A percentile compares a stretch with the other conserved stretches of the same genome.
These are phyloP conservation scores for Ceratobasidium sp. DNA, from an alignment of 1,284 basidiomycete genomes.

Conservation along the genomic window DNA sequence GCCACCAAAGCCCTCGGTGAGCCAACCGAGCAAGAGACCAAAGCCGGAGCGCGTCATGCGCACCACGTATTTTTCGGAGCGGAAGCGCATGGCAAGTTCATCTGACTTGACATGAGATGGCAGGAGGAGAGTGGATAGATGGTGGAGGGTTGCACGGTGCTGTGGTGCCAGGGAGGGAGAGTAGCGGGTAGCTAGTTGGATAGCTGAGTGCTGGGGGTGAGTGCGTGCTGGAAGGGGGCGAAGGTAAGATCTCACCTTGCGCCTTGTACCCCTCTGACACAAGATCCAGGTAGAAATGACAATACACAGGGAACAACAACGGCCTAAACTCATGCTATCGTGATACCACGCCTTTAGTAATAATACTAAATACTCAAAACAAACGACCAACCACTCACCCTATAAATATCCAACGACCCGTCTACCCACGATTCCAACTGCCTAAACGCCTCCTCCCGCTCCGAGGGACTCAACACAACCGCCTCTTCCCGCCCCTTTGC, in stretches of 20 bases:
- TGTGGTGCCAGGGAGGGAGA: slow-evolving; percentile 70
- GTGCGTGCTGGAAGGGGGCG: slow-evolving; percentile 1
- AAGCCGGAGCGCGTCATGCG: slow-evolving; percentile 93
- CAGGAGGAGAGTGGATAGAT: slow-evolving; percentile 81
- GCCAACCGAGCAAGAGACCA: slow-evolving; percentile 91
- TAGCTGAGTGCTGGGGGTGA: slow-evolving; percentile 57
- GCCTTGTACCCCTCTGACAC: slow-evolving; percentile 89
- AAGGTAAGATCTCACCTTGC: slow-evolving; percentile 66
- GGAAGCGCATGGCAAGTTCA: slow-evolving; percentile 82
- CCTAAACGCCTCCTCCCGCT: slow-evolving; percentile 85
- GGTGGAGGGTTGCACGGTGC: slow-evolving; percentile 77
- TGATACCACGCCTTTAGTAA: slow-evolving; percentile 12
- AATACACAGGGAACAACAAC: slow-evolving; percentile 94
- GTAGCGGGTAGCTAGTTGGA: slow-evolving; percentile 77
- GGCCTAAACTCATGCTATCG: slow-evolving; percentile 88
- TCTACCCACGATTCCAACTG: slow-evolving; percentile 95
- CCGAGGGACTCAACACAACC: slow-evolving; percentile 82
- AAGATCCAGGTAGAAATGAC: slow-evolving; percentile 95
- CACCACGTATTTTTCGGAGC: slow-evolving; percentile 89
- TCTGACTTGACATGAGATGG: slow-evolving; percentile 87
- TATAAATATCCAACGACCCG: slow-evolving; percentile 85
- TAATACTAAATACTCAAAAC: neutral
- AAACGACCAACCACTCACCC: slow-evolving; percentile 57
- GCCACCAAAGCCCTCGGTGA: slow-evolving; percentile 89
- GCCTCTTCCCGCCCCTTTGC: slow-evolving; percentile 82